phyloP scores from a whole-genome alignment of 257 asterid genomes.

The Anisodus tanguticus region DNA sequence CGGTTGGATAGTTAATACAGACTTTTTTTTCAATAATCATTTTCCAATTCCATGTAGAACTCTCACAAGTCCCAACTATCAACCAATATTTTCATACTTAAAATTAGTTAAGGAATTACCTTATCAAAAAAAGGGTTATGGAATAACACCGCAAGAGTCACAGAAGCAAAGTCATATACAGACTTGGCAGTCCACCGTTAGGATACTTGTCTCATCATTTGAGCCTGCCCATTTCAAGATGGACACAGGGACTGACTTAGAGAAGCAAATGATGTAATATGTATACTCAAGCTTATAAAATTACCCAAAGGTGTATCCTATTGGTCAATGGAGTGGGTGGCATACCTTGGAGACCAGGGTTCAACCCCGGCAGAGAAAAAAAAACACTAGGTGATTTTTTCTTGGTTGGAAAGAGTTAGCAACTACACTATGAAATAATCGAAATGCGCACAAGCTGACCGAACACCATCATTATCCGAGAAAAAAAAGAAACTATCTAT shows the following conservation, averaged over 20 bases:
- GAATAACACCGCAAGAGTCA: background rate
- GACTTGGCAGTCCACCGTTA: background rate
- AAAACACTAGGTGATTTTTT: background rate
- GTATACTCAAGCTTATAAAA: background rate
- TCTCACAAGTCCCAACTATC: background rate
- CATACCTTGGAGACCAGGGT: background rate
- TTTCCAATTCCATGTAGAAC: background rate
- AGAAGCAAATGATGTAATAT: background rate
- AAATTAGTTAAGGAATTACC: background rate
- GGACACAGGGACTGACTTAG: background rate
- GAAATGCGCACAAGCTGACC: no score
- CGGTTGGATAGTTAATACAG: background rate
- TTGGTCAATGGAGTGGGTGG: slow-evolving; percentile 8
- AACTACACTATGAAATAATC: no score
- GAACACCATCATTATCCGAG: no score
- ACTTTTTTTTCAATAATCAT: background rate
- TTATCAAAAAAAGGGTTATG: background rate
- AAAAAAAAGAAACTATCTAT: no score
- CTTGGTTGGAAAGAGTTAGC: background rate
- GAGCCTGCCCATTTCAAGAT: background rate
- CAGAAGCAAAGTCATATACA: background rate
- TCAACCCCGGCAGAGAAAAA: background rate
- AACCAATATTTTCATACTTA: background rate
- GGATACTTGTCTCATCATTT: background rate
- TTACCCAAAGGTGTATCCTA: background rate